Evolutionary conservation across 495 filamentous ascomycete genomes (phyloP).

Genomic region (Hypoxylon perforatum): DNA sequence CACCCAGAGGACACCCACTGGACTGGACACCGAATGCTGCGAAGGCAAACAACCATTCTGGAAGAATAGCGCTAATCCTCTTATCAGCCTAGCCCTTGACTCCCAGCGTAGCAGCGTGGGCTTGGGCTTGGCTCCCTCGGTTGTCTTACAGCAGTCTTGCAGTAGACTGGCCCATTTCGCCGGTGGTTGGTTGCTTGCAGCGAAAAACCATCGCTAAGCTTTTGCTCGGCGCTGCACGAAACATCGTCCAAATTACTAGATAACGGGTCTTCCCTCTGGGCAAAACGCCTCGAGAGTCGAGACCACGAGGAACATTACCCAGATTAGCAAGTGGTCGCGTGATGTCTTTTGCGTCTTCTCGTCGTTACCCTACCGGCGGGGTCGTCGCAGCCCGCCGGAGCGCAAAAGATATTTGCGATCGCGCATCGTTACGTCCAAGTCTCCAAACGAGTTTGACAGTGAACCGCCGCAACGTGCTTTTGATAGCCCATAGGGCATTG

Average conservation of each 20-base stretch:
- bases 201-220: slow-evolving; percentile 30
- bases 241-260: slow-evolving; percentile 15
- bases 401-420: slow-evolving; percentile 7
- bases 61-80: not conserved
- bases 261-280: slow-evolving; percentile 20
- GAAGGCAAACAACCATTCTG: slow-evolving; percentile 22
- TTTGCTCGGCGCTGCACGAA: slow-evolving; percentile 42
- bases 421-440: not conserved
- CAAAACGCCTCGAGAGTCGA: slow-evolving; percentile 26
- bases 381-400: slow-evolving; percentile 18
- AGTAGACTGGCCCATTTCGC: not conserved
- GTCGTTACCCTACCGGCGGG: slow-evolving; percentile 9
- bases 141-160: not conserved
- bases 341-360: slow-evolving; percentile 39
- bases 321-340: slow-evolving; percentile 48
- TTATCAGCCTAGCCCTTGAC: no score
- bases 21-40: slow-evolving; percentile 22
- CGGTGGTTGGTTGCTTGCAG: slow-evolving; percentile 30
- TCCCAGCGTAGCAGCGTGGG: slow-evolving; percentile 11
- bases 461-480: not conserved
- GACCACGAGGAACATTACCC: slow-evolving; percentile 37
- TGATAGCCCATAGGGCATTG: not conserved
- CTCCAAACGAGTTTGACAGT: no score
- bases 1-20: no score
- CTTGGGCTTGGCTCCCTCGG: no score